Evolutionary conservation across 2,329 filamentous ascomycete genomes (phyloP).

Genomic region (Diplodia sapinea): DNA sequence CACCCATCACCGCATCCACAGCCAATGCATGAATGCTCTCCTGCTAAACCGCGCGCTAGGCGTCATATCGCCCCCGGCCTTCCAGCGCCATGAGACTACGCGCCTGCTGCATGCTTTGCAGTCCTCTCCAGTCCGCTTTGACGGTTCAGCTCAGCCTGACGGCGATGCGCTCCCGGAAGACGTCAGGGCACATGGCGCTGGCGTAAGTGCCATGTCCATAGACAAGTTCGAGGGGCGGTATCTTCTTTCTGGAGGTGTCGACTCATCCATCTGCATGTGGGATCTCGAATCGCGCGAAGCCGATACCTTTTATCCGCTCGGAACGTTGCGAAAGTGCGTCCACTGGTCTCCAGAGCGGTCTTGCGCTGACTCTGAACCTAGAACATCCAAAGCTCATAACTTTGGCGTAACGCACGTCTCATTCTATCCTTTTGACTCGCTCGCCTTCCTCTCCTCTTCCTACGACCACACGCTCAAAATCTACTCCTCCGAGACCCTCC

Average conservation of each 20-base stretch:
- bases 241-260: slow-evolving; percentile 82
- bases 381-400: slow-evolving; percentile 58
- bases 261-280: slow-evolving; percentile 85
- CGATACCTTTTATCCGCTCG: slow-evolving; percentile 9
- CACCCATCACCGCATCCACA: slow-evolving; percentile 2
- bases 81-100: slow-evolving; percentile 70
- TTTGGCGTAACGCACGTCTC: slow-evolving; percentile 77
- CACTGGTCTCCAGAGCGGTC: not conserved
- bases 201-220: slow-evolving; percentile 78
- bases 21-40: slow-evolving; percentile 71
- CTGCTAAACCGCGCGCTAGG: slow-evolving; percentile 78
- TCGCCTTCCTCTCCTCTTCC: slow-evolving; percentile 76
- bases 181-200: slow-evolving; percentile 73
- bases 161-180: slow-evolving; percentile 39
- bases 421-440: slow-evolving; percentile 79
- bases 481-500: slow-evolving; percentile 69
- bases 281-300: slow-evolving; percentile 68
- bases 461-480: slow-evolving; percentile 80
- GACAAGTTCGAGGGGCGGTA: slow-evolving; percentile 82
- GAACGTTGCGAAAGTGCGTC: slow-evolving; percentile 20
- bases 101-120: slow-evolving; percentile 73
- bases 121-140: slow-evolving; percentile 71
- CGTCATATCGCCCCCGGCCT: slow-evolving; percentile 63
- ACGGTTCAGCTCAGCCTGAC: slow-evolving; percentile 56
- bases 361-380: slow-evolving; percentile 28